Evolutionary conservation across 2,329 filamentous ascomycete genomes (phyloP), one percentile per base, ranked within the genome.

Genomic region (Leptographium flavum): DNA sequence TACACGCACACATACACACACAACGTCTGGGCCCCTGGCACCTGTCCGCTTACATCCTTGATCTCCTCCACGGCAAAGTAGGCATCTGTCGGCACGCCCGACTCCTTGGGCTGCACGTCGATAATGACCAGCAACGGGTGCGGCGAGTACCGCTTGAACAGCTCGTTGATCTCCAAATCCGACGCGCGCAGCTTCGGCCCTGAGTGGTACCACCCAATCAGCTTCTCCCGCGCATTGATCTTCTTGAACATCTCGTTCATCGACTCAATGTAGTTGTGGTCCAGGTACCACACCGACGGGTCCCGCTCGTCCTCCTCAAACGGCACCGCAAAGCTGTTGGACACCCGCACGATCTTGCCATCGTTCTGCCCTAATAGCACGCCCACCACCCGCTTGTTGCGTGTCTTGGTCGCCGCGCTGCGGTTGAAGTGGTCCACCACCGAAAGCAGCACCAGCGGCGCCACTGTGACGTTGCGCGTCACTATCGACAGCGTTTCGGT

Each of bases 191-290:
- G 74, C 73, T 96, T 98, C 33, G 92, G 92, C 36, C 92, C 92
- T 19, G 92, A 94, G 68, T 98, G 92, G 66, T 98, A 98, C 92
- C 92, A 98, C 60, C 92, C 92, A 74, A 98, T 93, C 63, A 98
- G 76, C 79, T 96, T 96, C 71, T 98, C 92, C 52, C 86, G 75
- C 50, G 92, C 92, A 70, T 98, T 98, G 73, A 98, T 88, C 70
- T 96, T 96, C 74, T 98, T 98, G 76, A 98, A 98, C 92, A 98
- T 98, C 66, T 96, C 92, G 69, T 92, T 94, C 92, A 98, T 98
- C 56, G 83, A 86, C 67, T 98, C 92, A 64, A 98, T 85, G 60
- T 95, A 98, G 75, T 96, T 96, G 74, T 98, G 92, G 64, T 98
- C 92, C 53, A 98, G 69, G 63, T 96, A 98, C 92, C 92, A 98